These are phyloP conservation scores for Rhizophora apiculata DNA, from an alignment of 345 rosid genomes.

Conservation along the genomic window DNA sequence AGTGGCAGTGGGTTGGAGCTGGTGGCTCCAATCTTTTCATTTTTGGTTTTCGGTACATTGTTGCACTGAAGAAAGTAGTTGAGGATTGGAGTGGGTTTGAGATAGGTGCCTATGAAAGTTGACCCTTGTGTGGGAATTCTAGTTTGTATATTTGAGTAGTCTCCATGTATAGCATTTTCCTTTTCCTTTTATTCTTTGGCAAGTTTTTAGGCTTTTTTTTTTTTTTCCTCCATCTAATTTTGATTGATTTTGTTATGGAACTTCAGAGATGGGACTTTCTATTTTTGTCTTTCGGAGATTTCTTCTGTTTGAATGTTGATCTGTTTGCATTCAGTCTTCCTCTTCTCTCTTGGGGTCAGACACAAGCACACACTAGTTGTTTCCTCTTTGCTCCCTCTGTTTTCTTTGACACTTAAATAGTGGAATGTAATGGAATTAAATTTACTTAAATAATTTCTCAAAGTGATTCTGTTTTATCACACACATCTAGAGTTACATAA, in stretches of 20 bases:
- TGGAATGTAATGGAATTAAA: too few relatives aligned
- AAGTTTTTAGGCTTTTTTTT: constrained; percentile 4
- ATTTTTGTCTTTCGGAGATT: background rate
- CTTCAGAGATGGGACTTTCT: background rate
- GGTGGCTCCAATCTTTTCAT: constrained; percentile 58
- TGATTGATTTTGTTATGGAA: background rate
- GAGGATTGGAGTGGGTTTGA: constrained; percentile 20
- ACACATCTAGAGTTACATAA: too few relatives aligned
- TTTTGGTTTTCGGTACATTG: constrained; percentile 51
- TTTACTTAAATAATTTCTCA: too few relatives aligned
- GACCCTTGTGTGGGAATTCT: constrained; percentile 22
- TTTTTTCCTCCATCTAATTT: constrained; percentile 4
- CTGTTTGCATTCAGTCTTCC: background rate
- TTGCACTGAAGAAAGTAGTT: constrained; percentile 37
- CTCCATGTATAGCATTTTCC: constrained; percentile 35
- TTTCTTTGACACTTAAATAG: too few relatives aligned
- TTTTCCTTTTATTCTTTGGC: background rate
- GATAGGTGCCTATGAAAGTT: constrained; percentile 26
- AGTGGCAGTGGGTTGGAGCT: constrained; percentile 35
- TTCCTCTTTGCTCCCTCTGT: too few relatives aligned
- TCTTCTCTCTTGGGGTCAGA: too few relatives aligned
- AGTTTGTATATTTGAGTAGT: constrained; percentile 42
- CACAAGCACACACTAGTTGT: too few relatives aligned
- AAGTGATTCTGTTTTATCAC: too few relatives aligned
- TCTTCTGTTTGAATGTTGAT: background rate